A percentile compares a stretch with the other conserved stretches of the same genome.
Conservation (phyloP, 2,329 filamentous ascomycete genomes). For the Pyricularia sp. region DNA sequence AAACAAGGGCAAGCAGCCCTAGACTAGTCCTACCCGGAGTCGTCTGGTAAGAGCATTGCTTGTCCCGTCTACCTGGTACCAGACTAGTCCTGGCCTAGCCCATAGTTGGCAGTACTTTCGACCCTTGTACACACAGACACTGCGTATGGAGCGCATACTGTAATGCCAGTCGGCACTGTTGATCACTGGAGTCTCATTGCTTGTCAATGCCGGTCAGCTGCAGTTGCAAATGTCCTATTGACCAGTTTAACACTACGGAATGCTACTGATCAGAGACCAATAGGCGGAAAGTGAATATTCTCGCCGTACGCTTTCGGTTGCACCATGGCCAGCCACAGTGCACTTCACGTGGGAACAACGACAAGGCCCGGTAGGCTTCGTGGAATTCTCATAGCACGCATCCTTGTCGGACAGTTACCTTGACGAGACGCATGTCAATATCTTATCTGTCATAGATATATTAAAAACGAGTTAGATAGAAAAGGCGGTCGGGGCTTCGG, state of each 20-base stretch:
- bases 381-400: background rate
- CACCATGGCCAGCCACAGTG: background rate
- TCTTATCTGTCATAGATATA: background rate
- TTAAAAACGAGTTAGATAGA: background rate
- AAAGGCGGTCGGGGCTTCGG: background rate
- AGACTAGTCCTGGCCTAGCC: too few species aligned
- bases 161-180: background rate
- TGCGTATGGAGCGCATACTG: background rate
- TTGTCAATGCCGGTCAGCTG: background rate
- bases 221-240: background rate
- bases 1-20: background rate
- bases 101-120: too few species aligned
- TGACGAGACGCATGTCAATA: background rate
- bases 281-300: background rate
- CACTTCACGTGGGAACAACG: background rate
- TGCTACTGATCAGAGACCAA: background rate
- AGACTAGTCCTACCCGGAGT: background rate
- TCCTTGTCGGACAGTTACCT: background rate
- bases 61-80: background rate
- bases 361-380: background rate
- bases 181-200: background rate
- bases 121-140: too few species aligned
- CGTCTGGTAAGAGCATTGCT: background rate
- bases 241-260: background rate
- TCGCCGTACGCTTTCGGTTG: background rate